Conservation (phyloP, 257 asterid genomes). For the Mentha longifolia region DNA sequence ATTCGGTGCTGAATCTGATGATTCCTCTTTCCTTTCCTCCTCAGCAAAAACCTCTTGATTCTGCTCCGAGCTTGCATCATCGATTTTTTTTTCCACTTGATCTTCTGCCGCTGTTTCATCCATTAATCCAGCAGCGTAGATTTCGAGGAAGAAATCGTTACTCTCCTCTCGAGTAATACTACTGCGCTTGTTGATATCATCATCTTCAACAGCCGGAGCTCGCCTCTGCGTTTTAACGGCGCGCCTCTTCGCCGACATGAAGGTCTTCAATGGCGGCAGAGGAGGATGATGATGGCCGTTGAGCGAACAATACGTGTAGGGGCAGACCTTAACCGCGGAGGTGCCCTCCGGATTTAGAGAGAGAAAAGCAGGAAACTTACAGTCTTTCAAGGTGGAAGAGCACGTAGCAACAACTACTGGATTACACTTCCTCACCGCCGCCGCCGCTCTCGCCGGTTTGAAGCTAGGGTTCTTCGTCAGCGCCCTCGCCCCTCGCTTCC, state of each 20-base stretch:
- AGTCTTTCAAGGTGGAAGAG: slow-evolving; percentile 75
- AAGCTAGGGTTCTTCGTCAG: slow-evolving; percentile 65
- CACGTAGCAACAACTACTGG: slow-evolving; percentile 64
- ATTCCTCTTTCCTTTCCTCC: slow-evolving; percentile 17
- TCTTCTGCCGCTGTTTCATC: background rate
- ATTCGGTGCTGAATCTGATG: background rate
- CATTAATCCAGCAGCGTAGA: slow-evolving; percentile 33
- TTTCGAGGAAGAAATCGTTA: slow-evolving; percentile 55
- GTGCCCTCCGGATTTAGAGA: slow-evolving; percentile 61
- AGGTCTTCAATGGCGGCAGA: slow-evolving; percentile 68
- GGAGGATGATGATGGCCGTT: slow-evolving; percentile 82
- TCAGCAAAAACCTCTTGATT: slow-evolving; percentile 14
- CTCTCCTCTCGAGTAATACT: slow-evolving; percentile 26
- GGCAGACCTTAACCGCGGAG: slow-evolving; percentile 72
- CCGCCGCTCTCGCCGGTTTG: slow-evolving; percentile 57
- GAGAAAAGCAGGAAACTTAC: slow-evolving; percentile 73
- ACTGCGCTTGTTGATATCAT: slow-evolving; percentile 2
- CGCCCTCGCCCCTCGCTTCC: slow-evolving; percentile 41
- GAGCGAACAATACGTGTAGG: slow-evolving; percentile 83
- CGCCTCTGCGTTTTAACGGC: slow-evolving; percentile 59
- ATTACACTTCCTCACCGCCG: slow-evolving; percentile 50
- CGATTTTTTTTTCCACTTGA: slow-evolving; percentile 15
- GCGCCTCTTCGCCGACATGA: slow-evolving; percentile 69
- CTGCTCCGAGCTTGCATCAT: slow-evolving; percentile 15
- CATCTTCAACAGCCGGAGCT: slow-evolving; percentile 27